Evolutionary conservation across 1,284 basidiomycete species (phyloP).

Genomic region (Termitomyces sp.): DNA sequence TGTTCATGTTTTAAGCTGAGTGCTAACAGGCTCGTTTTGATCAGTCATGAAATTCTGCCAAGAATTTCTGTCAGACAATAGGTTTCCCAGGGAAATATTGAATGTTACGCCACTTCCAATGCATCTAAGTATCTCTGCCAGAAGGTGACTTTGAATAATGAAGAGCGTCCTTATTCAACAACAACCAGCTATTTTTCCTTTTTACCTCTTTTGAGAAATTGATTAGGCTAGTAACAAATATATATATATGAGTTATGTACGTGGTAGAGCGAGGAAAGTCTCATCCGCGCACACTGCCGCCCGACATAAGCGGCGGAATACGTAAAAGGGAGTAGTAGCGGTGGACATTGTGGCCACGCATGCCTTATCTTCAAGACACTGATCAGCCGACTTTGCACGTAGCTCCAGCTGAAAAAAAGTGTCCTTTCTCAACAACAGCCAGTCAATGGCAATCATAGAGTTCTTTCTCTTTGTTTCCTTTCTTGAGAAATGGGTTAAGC

Average conservation of each 20-base stretch:
- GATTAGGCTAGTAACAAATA: neutral
- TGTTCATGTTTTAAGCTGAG: neutral
- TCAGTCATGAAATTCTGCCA: neutral
- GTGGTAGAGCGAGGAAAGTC: too few relatives aligned
- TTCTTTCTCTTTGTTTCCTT: neutral
- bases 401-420: neutral
- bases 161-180: neutral
- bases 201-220: neutral
- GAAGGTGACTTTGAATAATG: neutral
- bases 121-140: neutral
- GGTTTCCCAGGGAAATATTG: neutral
- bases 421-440: neutral
- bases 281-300: too few relatives aligned
- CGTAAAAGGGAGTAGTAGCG: too few relatives aligned
- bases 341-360: too few relatives aligned
- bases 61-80: neutral
- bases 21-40: neutral
- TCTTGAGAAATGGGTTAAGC: neutral
- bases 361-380: too few relatives aligned
- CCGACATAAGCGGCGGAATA: too few relatives aligned
- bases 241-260: too few relatives aligned
- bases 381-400: too few relatives aligned
- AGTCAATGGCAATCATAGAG: neutral
- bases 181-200: neutral
- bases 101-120: neutral